phyloP scores from a whole-genome alignment of 169 alveolate species.

The Plasmodium fragile region DNA sequence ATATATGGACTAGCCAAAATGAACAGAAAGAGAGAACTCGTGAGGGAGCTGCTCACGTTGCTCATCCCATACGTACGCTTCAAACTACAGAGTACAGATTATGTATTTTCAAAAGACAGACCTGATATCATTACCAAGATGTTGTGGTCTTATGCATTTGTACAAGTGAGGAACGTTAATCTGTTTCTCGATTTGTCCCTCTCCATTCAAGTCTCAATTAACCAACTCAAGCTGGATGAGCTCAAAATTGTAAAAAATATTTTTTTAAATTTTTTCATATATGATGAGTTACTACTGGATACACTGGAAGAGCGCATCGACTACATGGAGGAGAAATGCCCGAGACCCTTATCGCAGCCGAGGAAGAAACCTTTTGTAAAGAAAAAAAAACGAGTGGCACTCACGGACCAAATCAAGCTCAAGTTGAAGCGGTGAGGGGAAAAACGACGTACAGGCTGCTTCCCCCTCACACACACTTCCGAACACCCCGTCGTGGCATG shows the following conservation, averaged over 20 bases:
- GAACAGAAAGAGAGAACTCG: constrained; percentile 5
- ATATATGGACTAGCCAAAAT: constrained; percentile 39
- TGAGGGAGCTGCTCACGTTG: constrained; percentile 14
- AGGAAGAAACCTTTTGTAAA: constrained; percentile 56
- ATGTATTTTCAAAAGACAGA: constrained; percentile 24
- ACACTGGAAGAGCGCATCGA: constrained; percentile 30
- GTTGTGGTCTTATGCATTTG: constrained; percentile 58
- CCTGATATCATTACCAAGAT: constrained; percentile 37
- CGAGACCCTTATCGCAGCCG: constrained; percentile 43
- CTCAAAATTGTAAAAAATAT: constrained; percentile 46
- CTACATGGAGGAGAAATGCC: constrained; percentile 21
- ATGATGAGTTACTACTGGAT: constrained; percentile 41
- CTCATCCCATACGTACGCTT: constrained; percentile 49
- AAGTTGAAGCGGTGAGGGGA: not conserved
- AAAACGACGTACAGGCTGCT: not conserved
- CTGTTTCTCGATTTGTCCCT: constrained; percentile 55
- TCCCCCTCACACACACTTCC: too few species aligned
- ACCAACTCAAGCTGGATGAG: constrained; percentile 8
- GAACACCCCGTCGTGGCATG: not conserved
- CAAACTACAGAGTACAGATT: constrained; percentile 32
- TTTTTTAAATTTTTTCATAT: constrained; percentile 30
- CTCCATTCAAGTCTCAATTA: constrained; percentile 14
- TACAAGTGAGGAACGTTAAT: constrained; percentile 28
- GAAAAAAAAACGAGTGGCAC: constrained; percentile 44
- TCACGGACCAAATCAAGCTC: constrained; percentile 40